phyloP scores from a whole-genome alignment of 2,329 filamentous ascomycete genomes.

The Ascochyta pisi region DNA sequence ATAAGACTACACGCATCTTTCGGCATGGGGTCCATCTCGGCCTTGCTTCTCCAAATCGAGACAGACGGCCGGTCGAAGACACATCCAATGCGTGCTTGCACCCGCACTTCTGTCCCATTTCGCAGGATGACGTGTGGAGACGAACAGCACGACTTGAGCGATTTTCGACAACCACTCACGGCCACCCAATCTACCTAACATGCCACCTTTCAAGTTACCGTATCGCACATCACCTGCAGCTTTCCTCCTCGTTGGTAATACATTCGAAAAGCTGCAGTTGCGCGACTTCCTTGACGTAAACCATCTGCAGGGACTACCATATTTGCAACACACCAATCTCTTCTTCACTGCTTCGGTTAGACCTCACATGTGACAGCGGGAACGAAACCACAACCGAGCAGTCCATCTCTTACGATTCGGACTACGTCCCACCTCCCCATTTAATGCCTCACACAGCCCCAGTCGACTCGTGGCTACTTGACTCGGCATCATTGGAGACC shows the following conservation, averaged over 20 bases:
- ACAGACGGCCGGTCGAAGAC: background rate
- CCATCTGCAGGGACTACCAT: background rate
- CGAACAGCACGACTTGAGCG: slow-evolving; percentile 8
- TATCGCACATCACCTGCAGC: background rate
- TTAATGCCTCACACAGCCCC: slow-evolving; percentile 12
- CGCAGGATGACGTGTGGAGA: slow-evolving; percentile 11
- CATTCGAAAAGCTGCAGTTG: background rate
- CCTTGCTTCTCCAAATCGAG: background rate
- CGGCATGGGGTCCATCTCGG: background rate
- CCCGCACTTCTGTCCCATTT: background rate
- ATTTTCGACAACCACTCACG: slow-evolving; percentile 16
- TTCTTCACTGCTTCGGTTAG: background rate
- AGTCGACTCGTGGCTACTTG: background rate
- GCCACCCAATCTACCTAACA: background rate
- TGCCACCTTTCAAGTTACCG: background rate
- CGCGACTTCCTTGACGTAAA: slow-evolving; percentile 2
- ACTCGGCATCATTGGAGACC: slow-evolving; percentile 5
- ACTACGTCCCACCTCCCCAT: slow-evolving; percentile 8
- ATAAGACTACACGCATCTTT: slow-evolving; percentile 11
- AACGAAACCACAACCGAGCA: slow-evolving; percentile 5
- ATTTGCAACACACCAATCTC: background rate
- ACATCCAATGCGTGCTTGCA: background rate
- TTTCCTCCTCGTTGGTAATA: background rate
- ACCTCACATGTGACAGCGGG: slow-evolving; percentile 10
- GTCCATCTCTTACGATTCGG: background rate